Evolutionary conservation across 352 stramenopile genomes (phyloP), one percentile per base, ranked within the genome.

Genomic region (Pilasporangium apinafurcum): DNA sequence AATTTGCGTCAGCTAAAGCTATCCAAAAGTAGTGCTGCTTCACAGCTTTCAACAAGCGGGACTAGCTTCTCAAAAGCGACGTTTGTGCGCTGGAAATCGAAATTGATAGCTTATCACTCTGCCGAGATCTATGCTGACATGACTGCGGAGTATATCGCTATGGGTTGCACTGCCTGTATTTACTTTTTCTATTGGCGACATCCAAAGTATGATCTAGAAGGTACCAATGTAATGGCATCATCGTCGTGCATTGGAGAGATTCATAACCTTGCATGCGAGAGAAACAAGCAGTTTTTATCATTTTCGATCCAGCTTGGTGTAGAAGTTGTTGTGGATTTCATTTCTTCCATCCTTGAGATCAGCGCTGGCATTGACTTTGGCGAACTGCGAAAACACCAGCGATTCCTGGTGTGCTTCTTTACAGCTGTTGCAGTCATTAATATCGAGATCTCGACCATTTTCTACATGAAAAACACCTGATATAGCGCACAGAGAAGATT

Each of bases 91-190:
- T 52, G 47, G 47, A 39, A 35, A 7, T 17, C 14, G 16, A 35
- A 46, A 41, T 16, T 64, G n/a, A 48, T 54, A 13, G 34, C 36
- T 1, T 65, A 58, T 26, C 48, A 70, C n/a, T 49, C 53, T 4
- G 57, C 53, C 4, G 56, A 70, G 20, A 9, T 59, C 0, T 60
- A 51, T 20, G 56, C 56, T 1, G 57, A 67, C 33, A 70, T 66
- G 60, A 51, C 45, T 14, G 36, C 45, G 0, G 24, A 52, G 36
- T 52, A 45, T 37, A 40, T 52, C 8, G 35, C 45, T 2, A 45
- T 52, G 10, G 36, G 18, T 21, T 52, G 36, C 20, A 40, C 36
- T 1, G 39, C 36, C 3, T 44, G 35, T 14, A 8, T 52, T 10
- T 29, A 45, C 18, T 37, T n/a, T 8, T 45, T 45, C 35, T 52